Conservation (phyloP, 305 asterid genomes). For the Fraxinus nigra region DNA sequence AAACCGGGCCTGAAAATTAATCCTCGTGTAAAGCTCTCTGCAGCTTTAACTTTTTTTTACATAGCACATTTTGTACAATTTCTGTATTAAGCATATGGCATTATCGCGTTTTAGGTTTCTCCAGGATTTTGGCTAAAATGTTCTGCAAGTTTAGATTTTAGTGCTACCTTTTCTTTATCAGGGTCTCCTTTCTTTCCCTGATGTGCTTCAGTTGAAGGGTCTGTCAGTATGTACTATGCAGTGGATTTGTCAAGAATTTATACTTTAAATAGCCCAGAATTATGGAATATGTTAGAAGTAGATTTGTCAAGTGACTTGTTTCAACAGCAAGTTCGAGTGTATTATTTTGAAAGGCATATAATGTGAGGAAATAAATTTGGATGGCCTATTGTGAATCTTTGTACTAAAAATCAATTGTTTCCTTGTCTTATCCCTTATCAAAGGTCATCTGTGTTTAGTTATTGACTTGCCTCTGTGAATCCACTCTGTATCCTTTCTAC, state of each 20-base stretch:
- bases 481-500: background rate
- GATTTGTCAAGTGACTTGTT: background rate
- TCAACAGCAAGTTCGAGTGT: background rate
- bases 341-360: background rate
- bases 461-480: background rate
- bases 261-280: constrained; percentile 23
- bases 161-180: background rate
- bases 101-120: background rate
- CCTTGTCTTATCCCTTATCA: background rate
- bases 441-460: constrained; percentile 28
- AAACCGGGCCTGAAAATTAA: constrained; percentile 41
- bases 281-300: background rate
- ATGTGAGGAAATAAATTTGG: background rate
- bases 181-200: background rate
- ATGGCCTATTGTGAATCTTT: background rate
- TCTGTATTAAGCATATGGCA: background rate
- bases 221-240: background rate
- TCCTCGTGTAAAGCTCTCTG: constrained; percentile 16
- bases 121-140: background rate
- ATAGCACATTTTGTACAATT: background rate
- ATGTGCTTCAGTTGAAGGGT: background rate
- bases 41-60: background rate
- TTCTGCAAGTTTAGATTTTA: background rate
- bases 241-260: background rate
- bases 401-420: background rate